Evolutionary conservation across 2,329 filamentous ascomycete species (phyloP), one percentile per base, ranked within the genome.

Genomic region (Paracorniculantispora psalliotae): DNA sequence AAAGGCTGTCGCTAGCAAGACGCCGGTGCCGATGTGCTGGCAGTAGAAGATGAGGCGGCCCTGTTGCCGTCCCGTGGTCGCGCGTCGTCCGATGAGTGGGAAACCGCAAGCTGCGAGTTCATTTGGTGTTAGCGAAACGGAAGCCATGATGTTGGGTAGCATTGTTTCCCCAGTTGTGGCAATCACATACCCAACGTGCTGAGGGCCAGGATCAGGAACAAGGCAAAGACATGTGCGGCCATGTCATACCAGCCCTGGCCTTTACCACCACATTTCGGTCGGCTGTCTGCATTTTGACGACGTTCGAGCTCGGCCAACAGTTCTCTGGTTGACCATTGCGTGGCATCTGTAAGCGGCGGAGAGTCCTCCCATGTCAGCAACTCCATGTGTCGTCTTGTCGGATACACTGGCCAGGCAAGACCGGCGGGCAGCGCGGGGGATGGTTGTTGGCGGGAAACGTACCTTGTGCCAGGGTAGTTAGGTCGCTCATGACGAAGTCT

Each of bases 1-100:
- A 67, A 94, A 94, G 58, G 90, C 90, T 1, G 90, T 94, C 12
- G 91, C 90, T 62, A 94, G 87, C n/a, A 94, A 78, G 21, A 94
- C 91, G 61, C 90, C 90, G 1, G 90, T 94, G 67, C 90, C 89
- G 64, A 91, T 89, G 74, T 91, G 88, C 63, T 88, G 84, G 66
- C 85, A 86, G 63, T 86, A 76, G 69, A 89, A 88, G 63, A 88
- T 79, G 65, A 88, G 79, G 23, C 72, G 79, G 62, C 79, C 79
- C 55, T 86, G 85, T 57, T 81, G 81, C 54, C 78, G 80, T 58
- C 85, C 78, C 51, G 79, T 78, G 39, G 81, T 81, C 39, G 81
- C 77, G 63, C 83, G 81, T 56, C 82, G 81, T 10, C 84, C 87
- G 57, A 90, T 73, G 35, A 90, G 75, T 1, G 87, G 87, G 56